Conservation (phyloP, 164 flowering plant genomes). For the Kalanchoe fedtschenkoi region DNA sequence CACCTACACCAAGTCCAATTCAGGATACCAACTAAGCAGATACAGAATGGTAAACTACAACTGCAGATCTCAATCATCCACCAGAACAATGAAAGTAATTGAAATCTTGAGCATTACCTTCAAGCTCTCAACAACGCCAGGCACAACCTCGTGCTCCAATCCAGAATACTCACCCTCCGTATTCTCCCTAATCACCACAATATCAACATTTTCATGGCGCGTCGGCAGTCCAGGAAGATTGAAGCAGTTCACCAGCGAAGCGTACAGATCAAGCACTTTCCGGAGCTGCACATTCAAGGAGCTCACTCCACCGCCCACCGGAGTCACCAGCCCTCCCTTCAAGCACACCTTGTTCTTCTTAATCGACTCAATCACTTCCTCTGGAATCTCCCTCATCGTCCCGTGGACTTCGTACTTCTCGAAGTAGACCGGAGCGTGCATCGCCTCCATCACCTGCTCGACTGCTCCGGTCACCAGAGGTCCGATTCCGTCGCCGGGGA, state of each 20-base stretch:
- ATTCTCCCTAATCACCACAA: slow-evolving; percentile 3
- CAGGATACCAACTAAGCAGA: neutral
- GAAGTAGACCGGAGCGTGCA: slow-evolving; percentile 3
- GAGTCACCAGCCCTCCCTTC: neutral
- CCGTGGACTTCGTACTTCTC: slow-evolving; percentile 1
- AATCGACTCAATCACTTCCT: slow-evolving; percentile 2
- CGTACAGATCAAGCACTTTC: slow-evolving; percentile 4
- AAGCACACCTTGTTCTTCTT: neutral
- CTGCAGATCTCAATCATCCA: no score
- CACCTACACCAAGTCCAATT: neutral
- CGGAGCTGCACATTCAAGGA: slow-evolving; percentile 1
- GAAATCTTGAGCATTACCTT: no score
- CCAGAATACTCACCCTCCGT: slow-evolving; percentile 1
- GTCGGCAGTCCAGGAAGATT: neutral
- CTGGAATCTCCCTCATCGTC: neutral
- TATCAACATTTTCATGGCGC: neutral
- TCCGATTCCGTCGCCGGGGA: slow-evolving; percentile 3
- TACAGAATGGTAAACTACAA: no score
- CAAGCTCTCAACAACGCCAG: neutral
- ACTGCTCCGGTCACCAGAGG: neutral
- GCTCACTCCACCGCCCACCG: neutral
- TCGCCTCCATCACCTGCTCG: slow-evolving; percentile 2
- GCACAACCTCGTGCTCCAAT: slow-evolving; percentile 1
- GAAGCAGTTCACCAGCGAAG: neutral
- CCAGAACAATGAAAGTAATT: no score